Base-by-base conservation (phyloP, 768 basidiomycete genomes). In the Gymnopilus junonius region DNA sequence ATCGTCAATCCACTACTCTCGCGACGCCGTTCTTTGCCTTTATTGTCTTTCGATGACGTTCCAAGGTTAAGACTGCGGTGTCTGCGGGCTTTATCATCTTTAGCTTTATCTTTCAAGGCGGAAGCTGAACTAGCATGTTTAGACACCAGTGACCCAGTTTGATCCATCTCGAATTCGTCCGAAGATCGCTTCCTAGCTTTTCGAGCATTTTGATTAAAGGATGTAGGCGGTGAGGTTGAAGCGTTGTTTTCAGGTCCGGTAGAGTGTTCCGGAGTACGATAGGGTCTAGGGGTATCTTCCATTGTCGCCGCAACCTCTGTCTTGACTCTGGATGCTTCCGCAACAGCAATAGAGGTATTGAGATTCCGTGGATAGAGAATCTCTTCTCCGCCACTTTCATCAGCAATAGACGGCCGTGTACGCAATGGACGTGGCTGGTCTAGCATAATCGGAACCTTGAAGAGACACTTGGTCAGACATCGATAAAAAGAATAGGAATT, bases 361-460 rank as follows among this genome's bases (percentile, higher is more conserved):
- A 74, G 61, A 64, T 91, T 87, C 60, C 92, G 89, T 40, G 93
- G 92, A 75, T 95, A 95, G 27, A 95, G 77, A 63, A 95, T 94
- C 75, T 95, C 93, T 75, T 95, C 93, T 42, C 93, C 93, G 4
- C 93, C 93, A 69, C 93, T 94, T 75, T 94, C 93, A 66, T 92
- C 90, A 8, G 91, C 85, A 62, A 86, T 82, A 0, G 92, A 94
- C 60, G 85, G 86, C 32, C 83, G 83, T 46, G 79, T 71, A 46
- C 90, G 86, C 57, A 91, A 75, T 11, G 84, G 74, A 8, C 84
- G 85, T 34, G 82, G 72, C 42, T 82, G 70, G 8, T 78, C 74
- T 53, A 81, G 78, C 40, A 83, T 66, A 53, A 85, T 82, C 34
- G 75, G 69, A 51, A 73, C 73, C 85, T 89, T 68, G 40, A 23